Evolutionary conservation across 441 rosid species (phyloP).

Genomic region (Brassica balearica): DNA sequence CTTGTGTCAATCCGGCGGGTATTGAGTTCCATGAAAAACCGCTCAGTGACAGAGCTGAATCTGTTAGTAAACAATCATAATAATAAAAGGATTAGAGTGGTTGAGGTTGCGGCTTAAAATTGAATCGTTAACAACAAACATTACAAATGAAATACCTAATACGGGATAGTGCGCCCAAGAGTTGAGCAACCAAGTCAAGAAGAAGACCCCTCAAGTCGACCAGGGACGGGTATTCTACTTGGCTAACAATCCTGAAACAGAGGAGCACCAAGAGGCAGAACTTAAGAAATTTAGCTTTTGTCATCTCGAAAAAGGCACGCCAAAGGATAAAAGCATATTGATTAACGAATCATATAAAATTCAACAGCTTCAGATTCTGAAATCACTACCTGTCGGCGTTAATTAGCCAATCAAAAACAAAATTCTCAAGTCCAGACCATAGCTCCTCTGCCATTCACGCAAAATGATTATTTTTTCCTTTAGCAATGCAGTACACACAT

Average conservation of each 20-base stretch:
- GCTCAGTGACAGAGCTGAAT: slow-evolving; percentile 98
- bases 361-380: slow-evolving; percentile 33
- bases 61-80: slow-evolving; percentile 49
- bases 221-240: slow-evolving; percentile 96
- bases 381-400: slow-evolving; percentile 94
- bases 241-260: slow-evolving; percentile 91
- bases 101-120: slow-evolving; percentile 24
- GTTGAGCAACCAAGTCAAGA: slow-evolving; percentile 96
- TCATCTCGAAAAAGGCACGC: slow-evolving; percentile 1
- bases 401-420: slow-evolving; percentile 98
- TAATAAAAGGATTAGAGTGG: slow-evolving; percentile 28
- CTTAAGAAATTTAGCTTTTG: slow-evolving; percentile 24
- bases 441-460: slow-evolving; percentile 82
- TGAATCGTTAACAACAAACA: slow-evolving; percentile 17
- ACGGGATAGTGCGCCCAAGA: slow-evolving; percentile 95
- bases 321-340: slow-evolving; percentile 29
- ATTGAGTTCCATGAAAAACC: slow-evolving; percentile 92
- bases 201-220: slow-evolving; percentile 99
- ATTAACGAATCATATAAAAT: slow-evolving; percentile 33
- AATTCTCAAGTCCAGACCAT: slow-evolving; percentile 99
- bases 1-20: slow-evolving; percentile 86
- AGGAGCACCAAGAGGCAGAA: slow-evolving; percentile 29
- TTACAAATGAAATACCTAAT: slow-evolving; percentile 68
- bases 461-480: slow-evolving; percentile 27
- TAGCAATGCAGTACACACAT: slow-evolving; percentile 32